Conservation (phyloP, 164 flowering plant species). For the Stephania yunnanensis region DNA sequence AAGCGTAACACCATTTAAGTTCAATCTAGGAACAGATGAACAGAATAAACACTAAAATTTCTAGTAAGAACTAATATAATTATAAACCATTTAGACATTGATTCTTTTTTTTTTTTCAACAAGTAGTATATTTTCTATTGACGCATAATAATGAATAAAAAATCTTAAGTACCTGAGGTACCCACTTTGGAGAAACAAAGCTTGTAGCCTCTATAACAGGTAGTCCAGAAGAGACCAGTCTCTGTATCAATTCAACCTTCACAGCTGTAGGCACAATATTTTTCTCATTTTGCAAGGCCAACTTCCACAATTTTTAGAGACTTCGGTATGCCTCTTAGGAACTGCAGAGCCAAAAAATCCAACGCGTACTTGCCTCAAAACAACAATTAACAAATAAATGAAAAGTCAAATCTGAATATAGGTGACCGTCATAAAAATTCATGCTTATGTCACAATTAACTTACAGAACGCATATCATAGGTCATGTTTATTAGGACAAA, state of each 20-base stretch:
- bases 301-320: constrained; percentile 98
- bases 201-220: constrained; percentile 95
- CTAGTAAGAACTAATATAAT: too few relatives aligned
- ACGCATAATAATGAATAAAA: not conserved
- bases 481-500: not conserved
- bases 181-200: constrained; percentile 99
- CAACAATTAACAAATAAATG: not conserved
- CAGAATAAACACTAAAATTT: too few relatives aligned
- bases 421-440: not conserved
- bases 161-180: constrained; percentile 73
- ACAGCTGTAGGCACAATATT: constrained; percentile 69
- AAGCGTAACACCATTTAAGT: too few relatives aligned
- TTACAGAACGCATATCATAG: not conserved
- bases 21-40: too few relatives aligned
- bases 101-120: too few relatives aligned
- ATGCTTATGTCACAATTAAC: not conserved
- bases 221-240: constrained; percentile 70
- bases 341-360: constrained; percentile 33
- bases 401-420: not conserved
- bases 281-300: constrained; percentile 98
- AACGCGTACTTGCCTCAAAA: not conserved
- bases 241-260: constrained; percentile 75
- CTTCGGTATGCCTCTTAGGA: constrained; percentile 51
- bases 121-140: too few relatives aligned
- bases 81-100: too few relatives aligned